Percentiles rank a stretch among this genome's conserved stretches.
These are phyloP conservation scores for Arctium minus DNA, from an alignment of 129 eudicot species.

Conservation along the genomic window DNA sequence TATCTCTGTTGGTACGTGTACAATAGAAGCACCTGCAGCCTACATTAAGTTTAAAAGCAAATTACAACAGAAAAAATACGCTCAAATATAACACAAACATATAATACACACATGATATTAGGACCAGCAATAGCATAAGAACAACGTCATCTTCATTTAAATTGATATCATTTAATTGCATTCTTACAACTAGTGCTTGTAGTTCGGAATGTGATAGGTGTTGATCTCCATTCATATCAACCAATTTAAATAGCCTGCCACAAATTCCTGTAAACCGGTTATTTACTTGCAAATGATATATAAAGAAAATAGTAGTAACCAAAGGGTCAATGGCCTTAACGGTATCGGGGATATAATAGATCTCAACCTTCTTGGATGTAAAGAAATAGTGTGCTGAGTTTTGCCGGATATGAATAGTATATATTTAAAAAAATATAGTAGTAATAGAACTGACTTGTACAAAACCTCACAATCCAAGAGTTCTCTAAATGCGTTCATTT, in stretches of 20 bases:
- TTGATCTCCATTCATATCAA: conserved; percentile 48
- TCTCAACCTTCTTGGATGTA: neutral
- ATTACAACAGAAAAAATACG: neutral
- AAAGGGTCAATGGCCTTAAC: neutral
- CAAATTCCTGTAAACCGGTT: neutral
- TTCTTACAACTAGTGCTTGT: conserved; percentile 69
- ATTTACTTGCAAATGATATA: neutral
- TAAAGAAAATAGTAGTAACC: neutral
- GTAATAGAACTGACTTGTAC: conserved; percentile 34
- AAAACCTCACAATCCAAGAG: conserved; percentile 53
- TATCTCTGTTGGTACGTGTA: conserved; percentile 87
- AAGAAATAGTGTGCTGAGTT: neutral
- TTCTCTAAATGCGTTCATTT: conserved; percentile 42
- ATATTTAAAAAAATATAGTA: neutral
- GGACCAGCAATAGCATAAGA: too few relatives aligned
- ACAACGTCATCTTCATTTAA: conserved; percentile 42
- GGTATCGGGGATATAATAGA: neutral
- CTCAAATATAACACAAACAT: neutral
- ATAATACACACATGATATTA: too few relatives aligned
- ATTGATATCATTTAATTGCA: conserved; percentile 54
- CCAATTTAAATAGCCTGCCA: conserved; percentile 61
- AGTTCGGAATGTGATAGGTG: conserved; percentile 55
- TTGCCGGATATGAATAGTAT: neutral
- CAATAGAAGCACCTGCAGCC: conserved; percentile 96
- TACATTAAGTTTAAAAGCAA: conserved; percentile 24